Evolutionary conservation across 129 eudicot genomes (phyloP).

Genomic region (sunflower (Helianthus annuus)): HanXRQr2.0-SUNRISE NC_035442.2:112002345-112002844

Average conservation of each 20-base stretch:
- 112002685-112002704: conserved; percentile 57
- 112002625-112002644: conserved; percentile 72
- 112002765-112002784: conserved; percentile 77
- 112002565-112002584: conserved; percentile 29
- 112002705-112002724: conserved; percentile 56
- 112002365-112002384: conserved; percentile 91
- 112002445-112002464: conserved; percentile 39
- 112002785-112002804: conserved; percentile 16
- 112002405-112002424: conserved; percentile 84
- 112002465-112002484: conserved; percentile 42
- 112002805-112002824: background rate
- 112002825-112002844: background rate
- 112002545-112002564: conserved; percentile 49
- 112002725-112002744: conserved; percentile 58
- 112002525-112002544: conserved; percentile 89
- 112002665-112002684: conserved; percentile 96
- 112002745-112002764: conserved; percentile 66
- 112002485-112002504: conserved; percentile 42
- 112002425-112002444: conserved; percentile 62
- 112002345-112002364: conserved; percentile 86
- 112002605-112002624: conserved; percentile 81
- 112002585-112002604: conserved; percentile 49
- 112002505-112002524: conserved; percentile 76
- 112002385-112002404: conserved; percentile 95
- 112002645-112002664: conserved; percentile 56